A percentile compares a stretch with the other conserved stretches of the same genome.
Evolutionary conservation across 2,329 filamentous ascomycete genomes (phyloP).

Genomic region (Bipolaris gigantea): DNA sequence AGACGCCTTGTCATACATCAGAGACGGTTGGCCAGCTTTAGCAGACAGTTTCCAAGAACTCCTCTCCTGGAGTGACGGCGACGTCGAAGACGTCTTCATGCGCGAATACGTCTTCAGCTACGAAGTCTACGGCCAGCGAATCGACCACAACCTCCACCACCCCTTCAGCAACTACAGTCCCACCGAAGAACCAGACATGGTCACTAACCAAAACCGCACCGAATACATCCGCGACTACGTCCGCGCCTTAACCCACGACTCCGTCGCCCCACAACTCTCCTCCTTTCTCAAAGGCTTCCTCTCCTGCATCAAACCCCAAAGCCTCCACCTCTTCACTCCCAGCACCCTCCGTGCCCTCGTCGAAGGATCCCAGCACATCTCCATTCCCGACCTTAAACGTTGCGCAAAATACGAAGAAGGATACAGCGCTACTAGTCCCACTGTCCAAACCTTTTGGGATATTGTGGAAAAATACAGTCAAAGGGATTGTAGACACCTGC

Average conservation of each 20-base stretch:
- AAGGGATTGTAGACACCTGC: conserved; percentile 70
- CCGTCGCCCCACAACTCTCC: conserved; percentile 70
- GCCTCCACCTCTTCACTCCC: conserved; percentile 55
- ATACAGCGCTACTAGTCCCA: conserved; percentile 69
- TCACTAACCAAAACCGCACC: conserved; percentile 77
- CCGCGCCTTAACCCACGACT: conserved; percentile 1
- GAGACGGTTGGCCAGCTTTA: conserved; percentile 87
- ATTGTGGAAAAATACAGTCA: conserved; percentile 70
- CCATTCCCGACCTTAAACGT: conserved; percentile 70
- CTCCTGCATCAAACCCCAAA: conserved; percentile 69
- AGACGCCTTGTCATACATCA: conserved; percentile 66
- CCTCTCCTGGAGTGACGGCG: conserved; percentile 76
- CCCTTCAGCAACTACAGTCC: neutral
- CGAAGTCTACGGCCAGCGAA: conserved; percentile 56
- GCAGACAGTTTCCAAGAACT: conserved; percentile 73
- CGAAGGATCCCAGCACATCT: conserved; percentile 81
- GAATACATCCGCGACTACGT: conserved; percentile 85
- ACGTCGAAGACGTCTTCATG: conserved; percentile 79
- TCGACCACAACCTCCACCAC: conserved; percentile 58
- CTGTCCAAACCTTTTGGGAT: conserved; percentile 81
- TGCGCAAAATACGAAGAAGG: conserved; percentile 77
- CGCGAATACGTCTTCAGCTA: conserved; percentile 86
- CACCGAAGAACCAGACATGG: conserved; percentile 62
- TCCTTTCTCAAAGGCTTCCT: conserved; percentile 83
- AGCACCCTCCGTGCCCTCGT: conserved; percentile 69